Evolutionary conservation across 176 grass and related monocot species (phyloP).

Genomic region (Ensete ventricosum): DNA sequence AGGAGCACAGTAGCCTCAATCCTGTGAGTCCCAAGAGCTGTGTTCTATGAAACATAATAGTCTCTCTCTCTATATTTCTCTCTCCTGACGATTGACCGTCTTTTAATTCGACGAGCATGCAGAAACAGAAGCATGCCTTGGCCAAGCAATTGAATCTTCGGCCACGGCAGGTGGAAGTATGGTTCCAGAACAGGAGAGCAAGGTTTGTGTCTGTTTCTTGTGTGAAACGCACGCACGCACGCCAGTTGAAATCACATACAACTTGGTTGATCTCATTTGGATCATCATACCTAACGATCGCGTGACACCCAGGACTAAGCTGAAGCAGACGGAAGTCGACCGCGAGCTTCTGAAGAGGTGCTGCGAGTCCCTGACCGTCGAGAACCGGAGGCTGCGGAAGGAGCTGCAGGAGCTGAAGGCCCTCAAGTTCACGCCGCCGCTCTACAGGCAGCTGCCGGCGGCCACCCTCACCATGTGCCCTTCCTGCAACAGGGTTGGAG

Average conservation of each 20-base stretch:
- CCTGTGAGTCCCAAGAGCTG: background rate
- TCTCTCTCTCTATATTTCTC: no score
- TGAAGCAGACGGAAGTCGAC: conserved; percentile 21
- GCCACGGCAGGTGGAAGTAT: conserved; percentile 24
- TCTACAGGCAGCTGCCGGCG: conserved; percentile 8
- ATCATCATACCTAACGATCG: no score
- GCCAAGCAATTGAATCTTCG: conserved; percentile 22
- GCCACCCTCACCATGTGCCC: conserved; percentile 19
- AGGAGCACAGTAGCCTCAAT: conserved; percentile 13
- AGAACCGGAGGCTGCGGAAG: conserved; percentile 18
- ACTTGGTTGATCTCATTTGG: no score
- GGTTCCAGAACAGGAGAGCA: conserved; percentile 29
- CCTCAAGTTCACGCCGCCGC: background rate
- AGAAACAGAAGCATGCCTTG: conserved; percentile 23
- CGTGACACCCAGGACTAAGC: conserved; percentile 10
- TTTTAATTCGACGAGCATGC: background rate
- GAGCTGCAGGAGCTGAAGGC: conserved; percentile 18
- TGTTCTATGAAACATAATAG: no score
- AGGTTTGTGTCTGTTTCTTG: conserved; percentile 1
- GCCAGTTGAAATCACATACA: no score
- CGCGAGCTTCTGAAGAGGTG: conserved; percentile 12
- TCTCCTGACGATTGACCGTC: no score
- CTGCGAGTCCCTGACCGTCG: conserved; percentile 17
- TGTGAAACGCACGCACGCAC: no score
- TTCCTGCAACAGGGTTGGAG: conserved; percentile 15